phyloP scores from a whole-genome alignment of 139 green algal genomes.

The Chlorella sp. region DNA sequence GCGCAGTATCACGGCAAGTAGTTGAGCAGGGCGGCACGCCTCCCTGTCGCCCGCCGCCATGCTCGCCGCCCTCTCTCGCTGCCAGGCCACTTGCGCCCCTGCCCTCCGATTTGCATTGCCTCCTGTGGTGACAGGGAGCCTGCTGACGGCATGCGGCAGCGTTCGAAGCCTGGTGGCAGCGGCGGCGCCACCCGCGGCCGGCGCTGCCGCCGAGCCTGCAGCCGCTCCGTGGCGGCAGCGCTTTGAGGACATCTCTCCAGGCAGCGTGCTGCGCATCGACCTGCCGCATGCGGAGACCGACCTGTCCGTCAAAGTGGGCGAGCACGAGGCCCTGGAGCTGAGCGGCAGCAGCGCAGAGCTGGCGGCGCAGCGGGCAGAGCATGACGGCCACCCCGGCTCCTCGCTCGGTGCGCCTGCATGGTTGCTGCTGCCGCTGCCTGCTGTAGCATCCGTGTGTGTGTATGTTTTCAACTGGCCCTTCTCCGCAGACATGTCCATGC shows the following conservation, averaged over 20 bases:
- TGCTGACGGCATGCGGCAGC: too few species aligned
- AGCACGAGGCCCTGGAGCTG: constrained; percentile 34
- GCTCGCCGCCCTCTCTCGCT: too few species aligned
- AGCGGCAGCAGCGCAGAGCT: background rate
- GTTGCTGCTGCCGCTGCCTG: background rate
- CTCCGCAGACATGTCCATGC: too few species aligned
- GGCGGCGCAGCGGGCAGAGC: background rate
- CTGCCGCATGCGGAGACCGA: background rate
- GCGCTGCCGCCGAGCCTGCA: background rate
- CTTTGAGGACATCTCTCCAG: background rate
- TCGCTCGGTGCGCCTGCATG: background rate
- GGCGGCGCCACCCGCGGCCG: background rate
- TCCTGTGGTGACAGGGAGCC: too few species aligned
- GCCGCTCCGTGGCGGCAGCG: background rate
- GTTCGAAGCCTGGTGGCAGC: background rate
- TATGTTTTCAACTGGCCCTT: too few species aligned
- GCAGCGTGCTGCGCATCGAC: constrained; percentile 3
- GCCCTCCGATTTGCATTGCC: too few species aligned
- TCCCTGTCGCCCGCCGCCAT: too few species aligned
- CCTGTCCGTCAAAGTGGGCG: background rate
- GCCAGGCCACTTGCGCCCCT: too few species aligned
- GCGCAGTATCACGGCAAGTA: too few species aligned
- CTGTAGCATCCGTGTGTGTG: background rate
- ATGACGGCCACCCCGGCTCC: background rate
- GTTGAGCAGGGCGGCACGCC: too few species aligned